Evolutionary conservation across 805 yeast genomes (phyloP).

Genomic region (Monosporozyma aerobia): DNA sequence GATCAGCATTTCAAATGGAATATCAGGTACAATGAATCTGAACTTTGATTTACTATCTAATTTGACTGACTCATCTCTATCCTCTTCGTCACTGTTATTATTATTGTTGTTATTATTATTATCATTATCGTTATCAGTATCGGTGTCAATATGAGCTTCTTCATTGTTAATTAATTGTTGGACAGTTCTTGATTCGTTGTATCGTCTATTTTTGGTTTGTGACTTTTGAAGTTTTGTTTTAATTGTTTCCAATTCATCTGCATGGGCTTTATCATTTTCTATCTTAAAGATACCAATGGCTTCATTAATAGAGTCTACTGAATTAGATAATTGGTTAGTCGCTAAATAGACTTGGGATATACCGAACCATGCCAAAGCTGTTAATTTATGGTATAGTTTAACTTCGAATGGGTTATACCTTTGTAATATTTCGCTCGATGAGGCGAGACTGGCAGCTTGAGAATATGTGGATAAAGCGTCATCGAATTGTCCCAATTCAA

Average conservation of each 20-base stretch:
- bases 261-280: slow-evolving; percentile 6
- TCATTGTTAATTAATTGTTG: not conserved
- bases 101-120: not conserved
- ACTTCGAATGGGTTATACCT: not conserved
- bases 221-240: not conserved
- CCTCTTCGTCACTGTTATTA: not conserved
- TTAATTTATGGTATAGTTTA: slow-evolving; percentile 13
- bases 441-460: slow-evolving; percentile 41
- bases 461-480: slow-evolving; percentile 63
- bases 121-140: no score
- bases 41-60: not conserved
- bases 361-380: slow-evolving; percentile 25
- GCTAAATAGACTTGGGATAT: slow-evolving; percentile 20
- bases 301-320: slow-evolving; percentile 16
- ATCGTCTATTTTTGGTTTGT: not conserved
- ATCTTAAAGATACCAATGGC: slow-evolving; percentile 11
- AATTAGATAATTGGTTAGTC: slow-evolving; percentile 12
- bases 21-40: slow-evolving; percentile 13
- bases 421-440: slow-evolving; percentile 13
- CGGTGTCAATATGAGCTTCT: not conserved
- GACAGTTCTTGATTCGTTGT: not conserved
- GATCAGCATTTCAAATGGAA: slow-evolving; percentile 16
- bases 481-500: slow-evolving; percentile 49
- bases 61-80: not conserved
- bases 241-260: slow-evolving; percentile 2